These are phyloP conservation scores for Glycine soja DNA, from an alignment of 306 rosid genomes.

Conservation along the genomic window DNA sequence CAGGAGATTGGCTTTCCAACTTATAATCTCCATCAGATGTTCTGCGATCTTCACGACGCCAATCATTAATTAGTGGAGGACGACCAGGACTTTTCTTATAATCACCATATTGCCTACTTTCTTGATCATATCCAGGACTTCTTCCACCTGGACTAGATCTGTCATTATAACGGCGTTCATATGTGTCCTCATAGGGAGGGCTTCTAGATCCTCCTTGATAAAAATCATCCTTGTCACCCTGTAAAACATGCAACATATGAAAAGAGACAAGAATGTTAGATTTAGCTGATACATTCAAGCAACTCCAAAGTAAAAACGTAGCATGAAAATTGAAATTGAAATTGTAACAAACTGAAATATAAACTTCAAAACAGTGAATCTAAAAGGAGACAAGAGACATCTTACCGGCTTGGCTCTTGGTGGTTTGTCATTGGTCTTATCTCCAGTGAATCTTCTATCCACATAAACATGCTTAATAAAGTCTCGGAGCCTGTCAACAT, in stretches of 20 bases:
- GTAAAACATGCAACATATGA: slow-evolving; percentile 45
- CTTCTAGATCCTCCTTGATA: slow-evolving; percentile 86
- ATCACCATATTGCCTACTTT: slow-evolving; percentile 73
- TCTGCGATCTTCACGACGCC: slow-evolving; percentile 88
- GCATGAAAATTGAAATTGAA: slow-evolving; percentile 11
- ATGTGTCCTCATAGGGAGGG: slow-evolving; percentile 75
- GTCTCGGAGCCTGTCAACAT: slow-evolving; percentile 88
- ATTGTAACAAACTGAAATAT: not conserved
- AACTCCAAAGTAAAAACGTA: slow-evolving; percentile 36
- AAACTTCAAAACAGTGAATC: slow-evolving; percentile 21
- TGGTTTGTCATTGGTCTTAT: slow-evolving; percentile 71
- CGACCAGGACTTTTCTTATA: slow-evolving; percentile 75
- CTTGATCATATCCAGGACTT: slow-evolving; percentile 92
- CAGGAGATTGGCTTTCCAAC: slow-evolving; percentile 80
- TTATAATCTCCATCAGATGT: slow-evolving; percentile 74
- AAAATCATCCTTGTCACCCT: slow-evolving; percentile 86
- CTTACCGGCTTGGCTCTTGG: slow-evolving; percentile 71
- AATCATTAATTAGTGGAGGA: slow-evolving; percentile 80
- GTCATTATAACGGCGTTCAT: slow-evolving; percentile 75
- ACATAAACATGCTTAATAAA: slow-evolving; percentile 94
- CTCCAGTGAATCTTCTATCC: slow-evolving; percentile 86
- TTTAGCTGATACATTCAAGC: not conserved
- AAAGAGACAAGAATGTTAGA: too few species aligned
- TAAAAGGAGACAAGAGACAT: slow-evolving; percentile 26
- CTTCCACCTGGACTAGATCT: slow-evolving; percentile 92